A percentile compares a stretch with the other conserved stretches of the same genome.
These are phyloP conservation scores for Phyllosticta capitalensis DNA, from an alignment of 2,329 filamentous ascomycete species.

Conservation along the genomic window DNA sequence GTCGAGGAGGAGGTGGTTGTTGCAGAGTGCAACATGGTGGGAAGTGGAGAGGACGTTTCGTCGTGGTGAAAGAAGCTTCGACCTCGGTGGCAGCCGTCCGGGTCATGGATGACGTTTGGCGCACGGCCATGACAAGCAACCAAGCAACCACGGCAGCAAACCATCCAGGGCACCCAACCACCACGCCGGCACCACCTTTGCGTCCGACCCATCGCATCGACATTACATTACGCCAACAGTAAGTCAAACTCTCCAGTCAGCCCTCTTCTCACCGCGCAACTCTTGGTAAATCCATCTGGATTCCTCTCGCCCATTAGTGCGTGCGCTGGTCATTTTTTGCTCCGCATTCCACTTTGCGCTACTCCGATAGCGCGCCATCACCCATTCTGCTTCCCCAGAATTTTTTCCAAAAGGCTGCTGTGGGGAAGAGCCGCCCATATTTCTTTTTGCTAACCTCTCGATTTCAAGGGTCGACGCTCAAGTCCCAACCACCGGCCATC, in stretches of 20 bases:
- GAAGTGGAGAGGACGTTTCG: background rate
- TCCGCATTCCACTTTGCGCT: background rate
- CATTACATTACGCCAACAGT: background rate
- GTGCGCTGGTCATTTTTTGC: background rate
- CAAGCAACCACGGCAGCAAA: too few species aligned
- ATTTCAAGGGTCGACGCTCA: background rate
- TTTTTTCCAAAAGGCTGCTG: background rate
- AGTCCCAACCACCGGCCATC: background rate
- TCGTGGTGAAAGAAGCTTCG: slow-evolving; percentile 5
- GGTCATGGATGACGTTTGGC: slow-evolving; percentile 3
- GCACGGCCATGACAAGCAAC: background rate
- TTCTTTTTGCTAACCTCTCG: background rate
- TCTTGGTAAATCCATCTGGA: background rate
- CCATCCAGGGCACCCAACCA: too few species aligned
- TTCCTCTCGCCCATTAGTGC: background rate
- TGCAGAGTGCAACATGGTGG: slow-evolving; percentile 3
- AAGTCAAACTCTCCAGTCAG: background rate
- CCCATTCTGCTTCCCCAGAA: background rate
- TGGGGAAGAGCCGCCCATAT: background rate
- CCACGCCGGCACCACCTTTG: background rate
- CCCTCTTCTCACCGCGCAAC: background rate
- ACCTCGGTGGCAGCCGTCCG: slow-evolving; percentile 2
- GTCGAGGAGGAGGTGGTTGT: background rate
- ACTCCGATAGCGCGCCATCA: background rate
- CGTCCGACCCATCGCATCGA: background rate